Conservation (phyloP, 2,329 filamentous ascomycete species). For the Sphaceloma murrayae region DNA sequence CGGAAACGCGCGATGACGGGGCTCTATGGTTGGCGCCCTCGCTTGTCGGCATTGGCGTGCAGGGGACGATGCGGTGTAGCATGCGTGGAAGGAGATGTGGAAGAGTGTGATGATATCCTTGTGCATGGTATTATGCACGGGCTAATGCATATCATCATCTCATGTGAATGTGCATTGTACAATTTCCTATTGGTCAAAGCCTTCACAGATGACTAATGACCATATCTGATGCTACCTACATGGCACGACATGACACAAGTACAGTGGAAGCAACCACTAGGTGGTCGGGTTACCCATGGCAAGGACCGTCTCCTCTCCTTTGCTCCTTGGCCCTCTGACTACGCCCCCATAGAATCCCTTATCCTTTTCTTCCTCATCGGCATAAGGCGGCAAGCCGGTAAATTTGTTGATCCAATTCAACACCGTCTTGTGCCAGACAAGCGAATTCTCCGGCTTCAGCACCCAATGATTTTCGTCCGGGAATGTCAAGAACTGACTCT, state of each 20-base stretch:
- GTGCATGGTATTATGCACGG: no score
- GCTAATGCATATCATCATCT: no score
- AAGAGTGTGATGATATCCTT: no score
- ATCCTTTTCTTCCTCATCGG: conserved; percentile 27
- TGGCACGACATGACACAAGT: not conserved
- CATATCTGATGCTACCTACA: no score
- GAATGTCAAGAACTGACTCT: conserved; percentile 71
- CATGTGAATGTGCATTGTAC: no score
- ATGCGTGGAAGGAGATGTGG: no score
- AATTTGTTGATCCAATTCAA: conserved; percentile 62
- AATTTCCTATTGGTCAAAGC: no score
- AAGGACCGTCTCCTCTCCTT: conserved; percentile 5
- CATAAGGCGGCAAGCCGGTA: conserved; percentile 42
- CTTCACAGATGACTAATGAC: not conserved
- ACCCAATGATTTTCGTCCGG: conserved; percentile 79
- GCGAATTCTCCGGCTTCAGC: conserved; percentile 78
- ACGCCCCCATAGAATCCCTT: conserved; percentile 25
- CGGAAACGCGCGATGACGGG: no score
- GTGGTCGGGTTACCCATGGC: conserved; percentile 8
- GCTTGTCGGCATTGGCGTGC: no score
- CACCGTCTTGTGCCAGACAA: conserved; percentile 84
- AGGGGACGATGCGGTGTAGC: no score
- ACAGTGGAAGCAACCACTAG: not conserved
- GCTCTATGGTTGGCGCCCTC: no score
- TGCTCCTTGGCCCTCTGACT: conserved; percentile 20